Base-by-base conservation (phyloP, 768 basidiomycete species). In the Lactarius evosmus region DNA sequence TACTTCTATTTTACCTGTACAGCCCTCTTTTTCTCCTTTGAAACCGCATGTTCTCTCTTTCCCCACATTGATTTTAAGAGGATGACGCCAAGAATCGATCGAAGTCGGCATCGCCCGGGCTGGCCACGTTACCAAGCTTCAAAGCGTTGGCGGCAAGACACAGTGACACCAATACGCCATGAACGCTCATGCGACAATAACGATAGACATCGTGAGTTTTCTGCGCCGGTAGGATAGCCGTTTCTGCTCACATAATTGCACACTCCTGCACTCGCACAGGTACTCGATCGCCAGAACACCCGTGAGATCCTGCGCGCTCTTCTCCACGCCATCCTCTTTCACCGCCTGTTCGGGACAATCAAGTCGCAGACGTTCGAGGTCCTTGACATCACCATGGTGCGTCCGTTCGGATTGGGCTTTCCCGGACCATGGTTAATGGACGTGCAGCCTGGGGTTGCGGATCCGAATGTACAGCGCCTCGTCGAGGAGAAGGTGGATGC, bases 291-390 rank as follows among this genome's bases (percentile, higher is more conserved):
- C 29, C 82, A 80, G 56, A 86, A 82, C 19, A 82, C 84, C 40
- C 87, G 85, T 73, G 91, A 93, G 67, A 88, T 87, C 50, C 81
- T 93, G 7, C 82, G 81, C 60, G 91, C 85, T 3, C 78, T 92
- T 58, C 80, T 94, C n/a, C 92, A 93, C 69, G 79, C 89, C 0
- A 87, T 93, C 54, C 77, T 93, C 17, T 93, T 94, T 71, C 91
- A 94, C 71, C 83, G 91, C 8, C 78, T 92, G 22, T 91, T 93
- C 70, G 92, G 91, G 3, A 85, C 84, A 0, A 82, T 93, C 49
- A 90, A 87, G 68, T 88, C 92, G 0, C 82, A 83, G 68, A 86
- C 81, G 2, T 87, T 89, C 63, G 91, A 93, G 62, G 85, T 93
- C 0, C 79, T 92, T 12, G 91, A 93, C 72, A 85, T 94, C 25